Conservation (phyloP, 2,329 filamentous ascomycete species). For the Scedosporium apiospermum region DNA sequence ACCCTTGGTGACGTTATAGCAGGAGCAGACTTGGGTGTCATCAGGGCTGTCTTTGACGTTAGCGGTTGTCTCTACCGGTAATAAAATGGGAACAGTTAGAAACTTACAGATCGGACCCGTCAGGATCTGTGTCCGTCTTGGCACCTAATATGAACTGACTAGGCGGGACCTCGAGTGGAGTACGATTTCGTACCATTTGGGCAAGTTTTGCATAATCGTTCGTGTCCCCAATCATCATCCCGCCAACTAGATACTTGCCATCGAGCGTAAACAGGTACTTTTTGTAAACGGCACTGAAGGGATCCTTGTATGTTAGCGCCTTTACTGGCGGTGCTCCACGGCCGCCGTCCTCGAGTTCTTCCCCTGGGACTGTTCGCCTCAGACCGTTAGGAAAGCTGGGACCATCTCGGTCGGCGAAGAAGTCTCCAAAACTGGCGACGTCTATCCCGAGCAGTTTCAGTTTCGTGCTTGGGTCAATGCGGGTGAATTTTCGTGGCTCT, state of each 20-base stretch:
- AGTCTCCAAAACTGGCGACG: slow-evolving; percentile 88
- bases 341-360: neutral
- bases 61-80: neutral
- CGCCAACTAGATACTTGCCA: slow-evolving; percentile 83
- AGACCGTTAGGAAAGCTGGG: slow-evolving; percentile 57
- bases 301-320: slow-evolving; percentile 79
- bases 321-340: slow-evolving; percentile 50
- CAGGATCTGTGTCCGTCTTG: slow-evolving; percentile 63
- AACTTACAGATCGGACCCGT: slow-evolving; percentile 48
- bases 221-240: slow-evolving; percentile 95
- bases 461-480: slow-evolving; percentile 84
- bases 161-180: slow-evolving; percentile 66
- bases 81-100: neutral
- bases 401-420: slow-evolving; percentile 81
- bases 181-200: slow-evolving; percentile 77
- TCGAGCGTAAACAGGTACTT: slow-evolving; percentile 88
- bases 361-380: slow-evolving; percentile 5
- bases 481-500: slow-evolving; percentile 57
- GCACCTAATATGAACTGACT: slow-evolving; percentile 77
- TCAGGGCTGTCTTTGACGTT: slow-evolving; percentile 46
- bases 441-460: slow-evolving; percentile 83
- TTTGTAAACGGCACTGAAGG: slow-evolving; percentile 82
- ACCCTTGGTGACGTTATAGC: slow-evolving; percentile 84
- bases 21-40: slow-evolving; percentile 84
- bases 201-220: slow-evolving; percentile 85